Conservation (phyloP, 179 eudicot species). For the Actinidia chinensis region DNA sequence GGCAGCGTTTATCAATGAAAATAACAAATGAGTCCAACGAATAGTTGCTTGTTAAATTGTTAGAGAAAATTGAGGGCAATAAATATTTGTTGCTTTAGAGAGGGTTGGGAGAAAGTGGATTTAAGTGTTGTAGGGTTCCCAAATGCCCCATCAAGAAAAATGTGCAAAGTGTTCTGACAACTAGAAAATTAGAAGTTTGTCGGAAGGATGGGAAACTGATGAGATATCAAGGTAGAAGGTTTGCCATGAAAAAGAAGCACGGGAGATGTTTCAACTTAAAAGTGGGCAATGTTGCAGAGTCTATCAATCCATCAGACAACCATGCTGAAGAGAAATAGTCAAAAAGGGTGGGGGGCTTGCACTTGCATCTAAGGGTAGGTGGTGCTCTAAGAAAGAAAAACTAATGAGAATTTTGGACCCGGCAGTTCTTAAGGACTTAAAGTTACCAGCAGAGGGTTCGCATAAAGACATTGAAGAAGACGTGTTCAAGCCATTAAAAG, state of each 20-base stretch:
- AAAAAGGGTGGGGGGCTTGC: slow-evolving; percentile 27
- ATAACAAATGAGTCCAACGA: too few relatives aligned
- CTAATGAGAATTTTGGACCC: neutral
- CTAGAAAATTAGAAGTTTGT: slow-evolving; percentile 17
- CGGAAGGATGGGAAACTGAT: slow-evolving; percentile 19
- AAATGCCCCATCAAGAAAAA: neutral
- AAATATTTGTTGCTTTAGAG: slow-evolving; percentile 28
- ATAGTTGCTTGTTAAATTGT: too few relatives aligned
- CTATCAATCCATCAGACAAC: slow-evolving; percentile 21
- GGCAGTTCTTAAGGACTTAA: neutral
- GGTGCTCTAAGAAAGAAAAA: neutral
- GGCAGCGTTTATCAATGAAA: neutral
- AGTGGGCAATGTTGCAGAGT: slow-evolving; percentile 20
- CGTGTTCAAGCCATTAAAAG: neutral
- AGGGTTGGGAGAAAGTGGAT: slow-evolving; percentile 25
- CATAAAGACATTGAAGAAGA: too few relatives aligned
- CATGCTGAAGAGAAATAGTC: slow-evolving; percentile 23
- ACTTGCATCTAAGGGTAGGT: neutral
- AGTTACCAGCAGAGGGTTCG: neutral
- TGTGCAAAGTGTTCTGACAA: slow-evolving; percentile 22
- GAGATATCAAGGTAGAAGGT: slow-evolving; percentile 13
- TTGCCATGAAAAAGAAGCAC: slow-evolving; percentile 27
- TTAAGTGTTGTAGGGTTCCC: slow-evolving; percentile 28
- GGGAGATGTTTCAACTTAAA: slow-evolving; percentile 19
- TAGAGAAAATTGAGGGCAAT: slow-evolving; percentile 1